Percentiles rank a stretch among this genome's conserved stretches.
Evolutionary conservation across 371 early-diverging fungal species (phyloP).

Genomic region (Mucor racemosus): DNA sequence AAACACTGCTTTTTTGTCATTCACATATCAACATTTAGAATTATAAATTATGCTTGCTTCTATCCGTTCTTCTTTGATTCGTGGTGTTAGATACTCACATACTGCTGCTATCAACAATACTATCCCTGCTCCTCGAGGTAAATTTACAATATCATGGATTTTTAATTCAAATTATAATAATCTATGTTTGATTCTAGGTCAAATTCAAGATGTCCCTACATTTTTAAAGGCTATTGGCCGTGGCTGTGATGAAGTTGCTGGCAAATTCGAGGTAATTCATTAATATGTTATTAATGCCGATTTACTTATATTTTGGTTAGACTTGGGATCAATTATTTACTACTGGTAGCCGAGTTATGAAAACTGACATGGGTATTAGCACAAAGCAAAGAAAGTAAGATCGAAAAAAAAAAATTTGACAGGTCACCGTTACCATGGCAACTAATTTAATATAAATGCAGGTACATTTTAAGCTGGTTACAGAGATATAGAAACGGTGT

Average conservation of each 20-base stretch:
- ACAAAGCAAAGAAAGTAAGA: constrained; percentile 47
- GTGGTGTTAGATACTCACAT: constrained; percentile 34
- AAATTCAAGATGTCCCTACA: constrained; percentile 46
- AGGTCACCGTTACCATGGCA: background rate
- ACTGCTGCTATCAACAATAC: constrained; percentile 17
- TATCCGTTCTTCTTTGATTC: constrained; percentile 1
- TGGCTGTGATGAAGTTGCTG: constrained; percentile 59
- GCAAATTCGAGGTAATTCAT: constrained; percentile 58
- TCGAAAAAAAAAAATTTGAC: background rate
- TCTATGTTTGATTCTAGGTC: constrained; percentile 34
- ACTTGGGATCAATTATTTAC: constrained; percentile 70
- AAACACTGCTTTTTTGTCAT: background rate
- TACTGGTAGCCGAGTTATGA: constrained; percentile 51
- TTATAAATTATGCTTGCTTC: constrained; percentile 4
- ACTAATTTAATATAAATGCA: constrained; percentile 4
- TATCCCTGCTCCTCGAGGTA: constrained; percentile 36
- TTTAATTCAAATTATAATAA: too few relatives aligned
- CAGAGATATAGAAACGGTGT: constrained; percentile 57
- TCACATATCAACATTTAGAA: background rate
- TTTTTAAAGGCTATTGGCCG: constrained; percentile 67
- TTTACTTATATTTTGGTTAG: constrained; percentile 23
- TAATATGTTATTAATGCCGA: background rate
- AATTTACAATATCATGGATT: background rate
- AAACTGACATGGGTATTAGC: constrained; percentile 53
- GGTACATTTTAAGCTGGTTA: constrained; percentile 61